Evolutionary conservation across 2,329 filamentous ascomycete genomes (phyloP), one percentile per base, ranked within the genome.

Genomic region (Teratosphaeria gauchensis): DNA sequence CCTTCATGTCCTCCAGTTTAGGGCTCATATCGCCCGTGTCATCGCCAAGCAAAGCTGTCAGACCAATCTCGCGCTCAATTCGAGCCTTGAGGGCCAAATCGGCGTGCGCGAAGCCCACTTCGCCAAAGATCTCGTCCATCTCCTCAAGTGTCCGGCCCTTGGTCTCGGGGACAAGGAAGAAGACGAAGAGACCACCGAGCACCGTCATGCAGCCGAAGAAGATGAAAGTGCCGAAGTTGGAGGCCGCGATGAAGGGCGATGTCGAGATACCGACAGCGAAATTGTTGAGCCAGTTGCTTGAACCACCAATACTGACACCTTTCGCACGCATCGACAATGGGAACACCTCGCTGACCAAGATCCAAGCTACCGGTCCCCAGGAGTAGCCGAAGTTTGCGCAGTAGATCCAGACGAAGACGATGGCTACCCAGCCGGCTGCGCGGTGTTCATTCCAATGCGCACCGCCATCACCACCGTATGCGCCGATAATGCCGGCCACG

Each of bases 371-470:
- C 2, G 74, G 73, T 0, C 86, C 85, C 87, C 87, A 90, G 0
- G 82, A 85, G 69, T 88, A 90, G 31, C 85, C 88, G 66, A 90
- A 91, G 69, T 88, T 82, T 33, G 87, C 76, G 21, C 88, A 82
- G 62, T 88, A 90, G 1, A 90, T 78, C 87, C 87, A 90, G 8
- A 88, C 83, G 79, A 88, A 86, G 56, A 71, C 77, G 3, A 82
- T 85, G 0, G 85, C 80, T 3, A 75, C 86, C 88, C 88, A 91
- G 1, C 87, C 87, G 0, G 85, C 84, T 0, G 80, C 81, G 6
- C 77, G 19, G 58, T 90, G 80, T 0, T 75, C 68, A 0, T 72
- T 68, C 78, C 86, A 91, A 2, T 48, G 42, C 11, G 42, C 42
- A 19, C 42, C 42, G 5, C 42, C 42, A 2, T 77, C 72, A 62